Evolutionary conservation across 1,139 yeast species (phyloP), one percentile per base, ranked within the genome.

Genomic region (Cylindricascospora bacillispora): DNA sequence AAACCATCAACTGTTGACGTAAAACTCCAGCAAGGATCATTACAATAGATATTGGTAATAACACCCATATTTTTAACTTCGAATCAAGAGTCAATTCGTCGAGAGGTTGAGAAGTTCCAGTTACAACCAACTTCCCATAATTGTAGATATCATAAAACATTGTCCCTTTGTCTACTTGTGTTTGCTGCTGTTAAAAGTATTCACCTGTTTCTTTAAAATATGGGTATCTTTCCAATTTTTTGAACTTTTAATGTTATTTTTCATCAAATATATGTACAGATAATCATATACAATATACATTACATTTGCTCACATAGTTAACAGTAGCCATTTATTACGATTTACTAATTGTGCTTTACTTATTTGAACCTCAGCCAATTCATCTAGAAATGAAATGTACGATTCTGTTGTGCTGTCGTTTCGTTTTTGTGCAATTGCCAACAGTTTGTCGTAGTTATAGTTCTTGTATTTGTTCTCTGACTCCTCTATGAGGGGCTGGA

Each of bases 11-110:
- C 44, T 77, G 74, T 36, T 82, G 76, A 35, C 95, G 64, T 28
- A 83, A 57, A 20, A 89, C 57, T 4, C 95, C 95, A n/a, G 83
- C 86, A 34, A 86, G 57, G 12, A 89, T 78, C 95, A 89, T 85
- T 20, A 85, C 93, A 23, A 80, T 52, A 6, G 94, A 73, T 28
- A 89, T 86, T 21, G 98, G 98, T 27, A 85, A 57, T 15, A 89
- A 63, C 23, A 85, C 97, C 97, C 97, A 89, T 43, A 75, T 70
- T 54, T 81, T 77, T 40, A 89, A 63, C 36, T 72, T 70, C 4
- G 95, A 93, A 50, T 86, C 97, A 30, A 86, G 62, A 11, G 76
- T 57, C 24, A 75, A 54, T 33, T 72, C 76, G 3, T 72, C 71
- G n/a, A 50, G 20, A 17, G 27, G 14, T n/a, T 24, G 26, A n/a